These are phyloP conservation scores for Hymenoscyphus salicellus DNA, from an alignment of 2,329 filamentous ascomycete genomes.

Conservation along the genomic window DNA sequence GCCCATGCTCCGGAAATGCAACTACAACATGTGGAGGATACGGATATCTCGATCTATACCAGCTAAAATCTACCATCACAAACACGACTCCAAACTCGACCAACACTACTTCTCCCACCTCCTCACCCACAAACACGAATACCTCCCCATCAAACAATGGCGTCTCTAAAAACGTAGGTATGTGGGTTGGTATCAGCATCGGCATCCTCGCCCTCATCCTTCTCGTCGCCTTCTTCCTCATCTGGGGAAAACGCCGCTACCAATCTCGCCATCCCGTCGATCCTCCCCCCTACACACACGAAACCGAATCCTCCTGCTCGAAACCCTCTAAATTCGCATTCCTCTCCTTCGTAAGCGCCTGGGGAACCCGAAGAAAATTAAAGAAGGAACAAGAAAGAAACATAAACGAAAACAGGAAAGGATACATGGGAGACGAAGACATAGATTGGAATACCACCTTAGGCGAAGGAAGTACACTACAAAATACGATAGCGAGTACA, in stretches of 20 bases:
- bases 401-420: background rate
- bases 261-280: background rate
- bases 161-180: background rate
- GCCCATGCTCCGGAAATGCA: constrained; percentile 13
- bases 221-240: constrained; percentile 2
- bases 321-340: background rate
- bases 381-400: background rate
- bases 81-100: constrained; percentile 7
- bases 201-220: constrained; percentile 5
- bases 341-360: background rate
- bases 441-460: background rate
- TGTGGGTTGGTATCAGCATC: constrained; percentile 7
- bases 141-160: background rate
- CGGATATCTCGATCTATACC: constrained; percentile 14
- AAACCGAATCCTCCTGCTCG: background rate
- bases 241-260: background rate
- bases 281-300: background rate
- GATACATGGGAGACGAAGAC: background rate
- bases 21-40: constrained; percentile 13
- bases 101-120: constrained; percentile 1
- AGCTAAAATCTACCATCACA: constrained; percentile 5
- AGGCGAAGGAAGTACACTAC: background rate
- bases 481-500: background rate
- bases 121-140: background rate
- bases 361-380: background rate